phyloP scores from a whole-genome alignment of 2,329 filamentous ascomycete genomes.

The Arthroderma sp. region DNA sequence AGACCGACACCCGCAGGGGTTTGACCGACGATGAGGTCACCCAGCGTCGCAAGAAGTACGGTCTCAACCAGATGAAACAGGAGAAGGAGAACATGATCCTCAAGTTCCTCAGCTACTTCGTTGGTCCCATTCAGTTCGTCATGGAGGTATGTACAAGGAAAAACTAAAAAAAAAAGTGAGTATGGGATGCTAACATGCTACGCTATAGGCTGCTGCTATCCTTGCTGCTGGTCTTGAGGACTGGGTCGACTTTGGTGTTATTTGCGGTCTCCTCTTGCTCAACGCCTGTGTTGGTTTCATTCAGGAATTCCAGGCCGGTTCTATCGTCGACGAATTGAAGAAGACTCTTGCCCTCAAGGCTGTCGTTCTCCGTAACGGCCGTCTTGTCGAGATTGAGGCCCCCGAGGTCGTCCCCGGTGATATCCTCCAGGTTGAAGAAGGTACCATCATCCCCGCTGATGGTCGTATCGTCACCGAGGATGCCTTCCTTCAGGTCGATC shows the following conservation, averaged over 20 bases:
- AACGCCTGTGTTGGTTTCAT: constrained; percentile 79
- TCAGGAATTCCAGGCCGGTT: constrained; percentile 81
- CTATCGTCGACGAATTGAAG: constrained; percentile 81
- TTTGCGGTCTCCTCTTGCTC: constrained; percentile 67
- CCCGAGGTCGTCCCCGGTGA: constrained; percentile 79
- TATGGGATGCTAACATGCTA: constrained; percentile 5
- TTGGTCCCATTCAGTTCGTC: constrained; percentile 84
- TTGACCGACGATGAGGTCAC: constrained; percentile 58
- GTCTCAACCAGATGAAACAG: constrained; percentile 82
- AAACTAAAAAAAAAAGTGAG: constrained; percentile 2
- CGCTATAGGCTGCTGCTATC: constrained; percentile 52
- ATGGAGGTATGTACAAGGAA: constrained; percentile 56
- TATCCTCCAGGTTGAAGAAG: constrained; percentile 81
- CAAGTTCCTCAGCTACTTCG: constrained; percentile 71
- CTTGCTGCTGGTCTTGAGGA: constrained; percentile 73
- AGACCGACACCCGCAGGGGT: constrained; percentile 61
- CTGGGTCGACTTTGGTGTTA: constrained; percentile 91
- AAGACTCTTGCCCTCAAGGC: constrained; percentile 82
- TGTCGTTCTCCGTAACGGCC: constrained; percentile 69
- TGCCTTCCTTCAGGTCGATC: constrained; percentile 79
- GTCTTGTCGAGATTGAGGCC: constrained; percentile 65
- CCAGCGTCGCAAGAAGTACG: constrained; percentile 54
- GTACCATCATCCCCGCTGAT: constrained; percentile 82
- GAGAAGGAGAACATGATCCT: constrained; percentile 74
- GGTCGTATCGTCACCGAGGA: constrained; percentile 72